Percentiles rank a stretch among this genome's conserved stretches.
Evolutionary conservation across 768 basidiomycete genomes (phyloP).

Genomic region (Tremella mesenterica): DNA sequence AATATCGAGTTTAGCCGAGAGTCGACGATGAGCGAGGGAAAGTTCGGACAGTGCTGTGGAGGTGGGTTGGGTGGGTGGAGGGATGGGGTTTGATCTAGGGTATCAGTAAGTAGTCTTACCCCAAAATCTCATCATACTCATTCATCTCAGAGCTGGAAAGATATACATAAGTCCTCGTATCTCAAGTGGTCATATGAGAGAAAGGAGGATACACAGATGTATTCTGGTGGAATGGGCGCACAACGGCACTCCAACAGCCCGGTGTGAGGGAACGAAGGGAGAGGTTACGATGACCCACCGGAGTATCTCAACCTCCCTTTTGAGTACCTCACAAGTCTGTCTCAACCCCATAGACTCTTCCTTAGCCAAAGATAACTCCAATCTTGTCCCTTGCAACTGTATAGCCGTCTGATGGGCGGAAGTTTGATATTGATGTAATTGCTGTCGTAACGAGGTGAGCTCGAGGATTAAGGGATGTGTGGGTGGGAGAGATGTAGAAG

Average conservation of each 20-base stretch:
- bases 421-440: constrained; percentile 39
- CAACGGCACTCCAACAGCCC: too few relatives aligned
- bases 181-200: too few relatives aligned
- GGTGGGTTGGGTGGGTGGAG: constrained; percentile 17
- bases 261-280: too few relatives aligned
- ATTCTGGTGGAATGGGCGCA: too few relatives aligned
- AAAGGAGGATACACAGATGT: too few relatives aligned
- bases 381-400: constrained; percentile 39
- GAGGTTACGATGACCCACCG: constrained; percentile 27
- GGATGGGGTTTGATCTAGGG: constrained; percentile 10
- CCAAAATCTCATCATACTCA: too few relatives aligned
- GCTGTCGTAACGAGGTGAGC: constrained; percentile 37
- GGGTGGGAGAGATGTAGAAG: constrained; percentile 9
- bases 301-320: constrained; percentile 26
- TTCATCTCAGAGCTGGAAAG: too few relatives aligned
- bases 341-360: constrained; percentile 18
- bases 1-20: constrained; percentile 39
- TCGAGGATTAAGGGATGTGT: constrained; percentile 42
- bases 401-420: constrained; percentile 38
- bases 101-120: background rate
- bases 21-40: constrained; percentile 41
- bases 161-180: too few relatives aligned
- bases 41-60: constrained; percentile 40
- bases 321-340: background rate
- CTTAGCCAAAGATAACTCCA: constrained; percentile 33